Base-by-base conservation (phyloP, 75 land plant genomes). In the Azolla pinnata region DNA sequence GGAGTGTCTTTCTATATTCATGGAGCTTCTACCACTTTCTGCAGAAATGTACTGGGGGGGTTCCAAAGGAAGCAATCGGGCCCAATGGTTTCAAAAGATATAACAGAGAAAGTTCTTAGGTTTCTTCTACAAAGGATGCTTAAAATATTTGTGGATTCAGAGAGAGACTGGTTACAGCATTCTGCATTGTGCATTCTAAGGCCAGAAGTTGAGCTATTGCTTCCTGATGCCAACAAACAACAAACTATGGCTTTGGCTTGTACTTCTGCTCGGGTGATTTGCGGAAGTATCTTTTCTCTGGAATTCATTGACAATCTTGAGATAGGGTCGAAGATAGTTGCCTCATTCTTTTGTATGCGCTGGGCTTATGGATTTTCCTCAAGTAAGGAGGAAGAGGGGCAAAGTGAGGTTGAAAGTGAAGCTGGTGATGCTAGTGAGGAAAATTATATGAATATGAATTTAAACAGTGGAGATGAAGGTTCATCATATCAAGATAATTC, bases 381-480 rank as follows among this genome's bases (percentile, higher is more conserved):
- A 7, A 38, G 14, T 7, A 38, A 14, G 14, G 42, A 38, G 42
- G 10, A 38, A 38, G 14, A 38, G 14, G 42, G 42, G 14, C 42
- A 38, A 14, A 7, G 7, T 38, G 42, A 14, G 7, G 7, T 38
- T 38, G 42, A 38, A 38, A 14, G 42, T 38, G 42, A 38, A 38
- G 42, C n/a, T n/a, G n/a, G n/a, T n/a, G n/a, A n/a, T n/a, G n/a
- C n/a, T n/a, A n/a, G 42, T 38, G 14, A 38, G 14, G 42, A 38
- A 38, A 38, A 14, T 14, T 7, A 7, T 38, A 38, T 38, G 42
- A 14, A 7, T 38, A 14, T 38, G 42, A 7, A n/a, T n/a, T n/a
- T n/a, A n/a, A n/a, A n/a, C n/a, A n/a, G n/a, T n/a, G n/a, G n/a
- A 38, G 42, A 38, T 38, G 42, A 38, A 38, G 14, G 42, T 38